A percentile compares a stretch with the other conserved stretches of the same genome.
These are phyloP conservation scores for Dendrocalamus latiflorus DNA, from an alignment of 202 grass and related monocot genomes.

Conservation along the genomic window DNA sequence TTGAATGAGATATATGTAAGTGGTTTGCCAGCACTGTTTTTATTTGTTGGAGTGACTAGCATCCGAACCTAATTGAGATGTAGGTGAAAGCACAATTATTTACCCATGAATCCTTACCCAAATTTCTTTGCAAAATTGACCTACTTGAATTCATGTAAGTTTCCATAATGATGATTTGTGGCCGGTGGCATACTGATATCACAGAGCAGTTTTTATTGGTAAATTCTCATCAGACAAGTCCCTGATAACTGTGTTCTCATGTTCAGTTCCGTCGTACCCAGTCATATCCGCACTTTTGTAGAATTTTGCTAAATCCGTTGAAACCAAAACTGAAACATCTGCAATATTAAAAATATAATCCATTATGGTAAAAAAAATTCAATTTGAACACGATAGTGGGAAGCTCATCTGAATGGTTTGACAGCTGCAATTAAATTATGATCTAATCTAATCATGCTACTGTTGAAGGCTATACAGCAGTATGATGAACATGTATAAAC, in stretches of 20 bases:
- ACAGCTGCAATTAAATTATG: background rate
- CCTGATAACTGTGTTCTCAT: background rate
- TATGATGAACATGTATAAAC: background rate
- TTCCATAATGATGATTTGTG: background rate
- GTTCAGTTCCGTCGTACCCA: too few species aligned
- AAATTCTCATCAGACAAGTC: background rate
- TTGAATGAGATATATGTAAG: constrained; percentile 98
- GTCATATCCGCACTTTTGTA: background rate
- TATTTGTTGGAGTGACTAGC: constrained; percentile 13
- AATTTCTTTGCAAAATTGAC: background rate
- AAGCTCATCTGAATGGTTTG: background rate
- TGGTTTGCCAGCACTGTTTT: background rate
- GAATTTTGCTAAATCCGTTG: background rate
- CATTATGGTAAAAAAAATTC: constrained; percentile 12
- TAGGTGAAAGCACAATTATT: background rate
- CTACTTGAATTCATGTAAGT: background rate
- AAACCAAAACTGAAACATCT: constrained; percentile 3
- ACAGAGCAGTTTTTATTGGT: background rate
- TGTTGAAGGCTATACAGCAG: background rate
- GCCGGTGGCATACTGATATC: background rate
- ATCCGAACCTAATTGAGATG: background rate
- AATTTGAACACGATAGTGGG: background rate
- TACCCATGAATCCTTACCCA: background rate
- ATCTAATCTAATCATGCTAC: background rate
- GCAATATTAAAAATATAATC: background rate